Conservation (phyloP, 352 stramenopile genomes). For the Pythium brachiatum region DNA sequence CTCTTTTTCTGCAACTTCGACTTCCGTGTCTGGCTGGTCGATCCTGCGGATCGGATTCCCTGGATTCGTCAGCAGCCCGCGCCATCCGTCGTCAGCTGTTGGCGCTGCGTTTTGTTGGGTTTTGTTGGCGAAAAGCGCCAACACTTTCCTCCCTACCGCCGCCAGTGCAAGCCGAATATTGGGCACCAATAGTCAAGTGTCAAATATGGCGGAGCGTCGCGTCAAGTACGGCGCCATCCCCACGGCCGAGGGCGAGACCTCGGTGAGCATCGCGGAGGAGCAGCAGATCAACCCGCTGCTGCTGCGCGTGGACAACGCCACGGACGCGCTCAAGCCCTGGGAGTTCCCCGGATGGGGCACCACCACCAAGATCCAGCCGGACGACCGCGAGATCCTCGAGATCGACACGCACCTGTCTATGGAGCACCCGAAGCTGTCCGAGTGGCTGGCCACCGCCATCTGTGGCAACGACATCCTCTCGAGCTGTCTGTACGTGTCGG, state of each 20-base stretch:
- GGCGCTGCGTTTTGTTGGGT: slow-evolving; percentile 5
- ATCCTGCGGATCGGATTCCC: background rate
- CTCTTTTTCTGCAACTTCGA: slow-evolving; percentile 24
- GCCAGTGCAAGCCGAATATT: background rate
- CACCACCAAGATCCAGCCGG: slow-evolving; percentile 54
- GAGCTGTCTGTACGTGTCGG: slow-evolving; percentile 90
- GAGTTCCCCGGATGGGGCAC: slow-evolving; percentile 85
- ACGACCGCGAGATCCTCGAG: slow-evolving; percentile 61
- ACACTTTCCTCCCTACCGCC: background rate
- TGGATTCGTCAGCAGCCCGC: slow-evolving; percentile 6
- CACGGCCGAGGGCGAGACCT: slow-evolving; percentile 28
- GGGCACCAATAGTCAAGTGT: no score
- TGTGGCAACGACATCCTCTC: slow-evolving; percentile 96
- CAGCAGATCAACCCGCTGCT: slow-evolving; percentile 60
- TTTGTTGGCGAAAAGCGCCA: slow-evolving; percentile 1
- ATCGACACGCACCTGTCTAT: slow-evolving; percentile 75
- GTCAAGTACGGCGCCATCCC: slow-evolving; percentile 62
- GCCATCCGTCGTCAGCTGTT: background rate
- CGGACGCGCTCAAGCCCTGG: slow-evolving; percentile 73
- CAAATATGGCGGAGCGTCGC: slow-evolving; percentile 42
- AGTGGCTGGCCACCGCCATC: slow-evolving; percentile 94
- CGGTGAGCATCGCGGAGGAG: slow-evolving; percentile 37
- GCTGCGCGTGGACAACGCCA: slow-evolving; percentile 70
- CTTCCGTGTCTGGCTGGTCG: slow-evolving; percentile 1
- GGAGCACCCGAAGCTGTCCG: slow-evolving; percentile 84